A percentile compares a stretch with the other conserved stretches of the same genome.
Evolutionary conservation across 2,329 filamentous ascomycete species (phyloP).

Genomic region (Geosmithia flava): DNA sequence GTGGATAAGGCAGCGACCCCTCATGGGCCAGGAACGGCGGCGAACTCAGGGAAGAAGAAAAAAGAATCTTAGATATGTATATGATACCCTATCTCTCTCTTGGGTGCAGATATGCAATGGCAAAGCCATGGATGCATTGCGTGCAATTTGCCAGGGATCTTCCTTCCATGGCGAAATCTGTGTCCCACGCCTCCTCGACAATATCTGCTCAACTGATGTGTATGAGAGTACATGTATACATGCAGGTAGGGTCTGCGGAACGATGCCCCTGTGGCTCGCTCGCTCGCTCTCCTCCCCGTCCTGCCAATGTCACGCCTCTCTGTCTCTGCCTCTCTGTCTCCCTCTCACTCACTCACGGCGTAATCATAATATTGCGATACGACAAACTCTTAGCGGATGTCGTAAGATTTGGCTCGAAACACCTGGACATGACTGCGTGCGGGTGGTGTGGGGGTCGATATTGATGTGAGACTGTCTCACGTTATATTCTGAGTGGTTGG

Average conservation of each 20-base stretch:
- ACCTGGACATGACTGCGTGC: background rate
- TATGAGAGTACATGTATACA: no score
- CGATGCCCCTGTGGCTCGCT: no score
- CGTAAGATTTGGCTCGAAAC: background rate
- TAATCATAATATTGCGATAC: background rate
- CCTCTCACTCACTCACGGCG: background rate
- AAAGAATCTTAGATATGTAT: background rate
- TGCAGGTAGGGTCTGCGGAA: no score
- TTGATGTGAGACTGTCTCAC: no score
- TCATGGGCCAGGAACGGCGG: background rate
- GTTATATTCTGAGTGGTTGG: no score
- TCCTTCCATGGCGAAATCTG: no score
- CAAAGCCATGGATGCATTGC: background rate
- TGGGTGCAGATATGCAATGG: background rate
- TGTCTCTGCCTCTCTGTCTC: no score
- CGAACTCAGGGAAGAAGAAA: background rate
- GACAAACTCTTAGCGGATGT: background rate
- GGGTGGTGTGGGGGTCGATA: background rate
- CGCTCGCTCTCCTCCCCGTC: no score
- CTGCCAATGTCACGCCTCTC: no score
- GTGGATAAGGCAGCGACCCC: background rate
- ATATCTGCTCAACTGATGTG: no score
- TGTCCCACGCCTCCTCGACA: no score
- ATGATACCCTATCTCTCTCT: background rate
- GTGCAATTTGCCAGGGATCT: background rate